Percentiles rank a stretch among this genome's conserved stretches.
Conservation (phyloP, 2,329 filamentous ascomycete genomes). For the Aureobasidium mangrovei region DNA sequence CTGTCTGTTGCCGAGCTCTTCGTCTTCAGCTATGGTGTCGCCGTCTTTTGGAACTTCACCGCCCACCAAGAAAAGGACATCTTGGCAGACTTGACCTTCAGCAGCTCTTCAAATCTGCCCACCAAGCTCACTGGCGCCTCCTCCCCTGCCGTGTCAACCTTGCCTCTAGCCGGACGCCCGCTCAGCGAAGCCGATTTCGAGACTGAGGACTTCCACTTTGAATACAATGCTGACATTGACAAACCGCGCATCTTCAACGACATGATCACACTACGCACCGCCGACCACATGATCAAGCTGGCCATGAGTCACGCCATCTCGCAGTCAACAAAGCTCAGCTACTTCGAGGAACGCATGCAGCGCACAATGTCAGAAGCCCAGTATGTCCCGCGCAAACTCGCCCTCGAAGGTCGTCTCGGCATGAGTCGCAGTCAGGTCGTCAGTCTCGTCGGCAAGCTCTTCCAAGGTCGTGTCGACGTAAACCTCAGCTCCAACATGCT, state of each 20-base stretch:
- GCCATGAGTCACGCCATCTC: constrained; percentile 96
- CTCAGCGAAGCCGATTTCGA: constrained; percentile 87
- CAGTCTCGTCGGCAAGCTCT: constrained; percentile 79
- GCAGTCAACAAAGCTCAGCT: constrained; percentile 90
- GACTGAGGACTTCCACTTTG: constrained; percentile 97
- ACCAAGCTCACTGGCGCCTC: constrained; percentile 12
- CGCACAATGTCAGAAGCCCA: constrained; percentile 90
- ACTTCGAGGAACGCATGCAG: constrained; percentile 94
- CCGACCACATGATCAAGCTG: constrained; percentile 98
- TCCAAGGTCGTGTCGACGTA: constrained; percentile 91
- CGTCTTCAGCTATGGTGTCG: constrained; percentile 92
- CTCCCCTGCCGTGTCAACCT: constrained; percentile 25
- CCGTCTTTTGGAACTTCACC: constrained; percentile 98
- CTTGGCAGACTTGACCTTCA: constrained; percentile 87
- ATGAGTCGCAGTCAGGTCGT: constrained; percentile 91
- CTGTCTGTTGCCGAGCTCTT: constrained; percentile 90
- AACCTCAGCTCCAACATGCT: constrained; percentile 96
- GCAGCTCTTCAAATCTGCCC: constrained; percentile 48
- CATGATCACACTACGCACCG: constrained; percentile 93
- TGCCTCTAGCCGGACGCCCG: constrained; percentile 66
- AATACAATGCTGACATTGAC: constrained; percentile 80
- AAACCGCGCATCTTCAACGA: constrained; percentile 94
- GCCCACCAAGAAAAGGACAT: constrained; percentile 95
- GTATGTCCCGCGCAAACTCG: constrained; percentile 80
- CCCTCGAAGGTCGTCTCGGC: constrained; percentile 79